Evolutionary conservation across 1,139 yeast genomes (phyloP), one percentile per base, ranked within the genome.

Genomic region (Taphrina communis): DNA sequence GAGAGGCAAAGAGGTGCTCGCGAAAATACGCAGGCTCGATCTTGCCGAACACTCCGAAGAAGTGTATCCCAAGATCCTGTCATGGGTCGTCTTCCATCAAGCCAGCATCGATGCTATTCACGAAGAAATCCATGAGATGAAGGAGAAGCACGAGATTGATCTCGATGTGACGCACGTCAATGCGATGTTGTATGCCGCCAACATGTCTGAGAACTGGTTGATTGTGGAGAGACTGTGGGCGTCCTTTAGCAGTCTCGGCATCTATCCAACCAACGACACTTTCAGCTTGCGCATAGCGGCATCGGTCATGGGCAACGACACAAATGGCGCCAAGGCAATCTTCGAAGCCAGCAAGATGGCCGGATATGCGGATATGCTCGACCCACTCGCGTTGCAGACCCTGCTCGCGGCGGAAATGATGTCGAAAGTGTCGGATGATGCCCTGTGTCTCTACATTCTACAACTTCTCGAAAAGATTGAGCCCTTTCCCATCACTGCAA

Each of bases 291-390:
- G 67, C 17, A 63, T 63, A 4, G 61, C 52, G 1, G 67, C 61
- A 11, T 44, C 52, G 6, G 42, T 55, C 61, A 55, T 42, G 46
- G 55, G 35, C 17, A 31, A 46, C 25, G 46, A 63, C 42, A 44
- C 51, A 4, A 17, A 31, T 19, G 17, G 21, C 6, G 67, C 67
- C 14, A 63, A 44, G 5, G 19, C 17, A 14, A 55, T 63, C 48
- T 63, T 63, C 36, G 61, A 35, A 48, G 61, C n/a, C 19, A 44
- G 61, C 41, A 31, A 53, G 38, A 44, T 35, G 7, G 53, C 67
- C 12, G 67, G 67, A 25, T 63, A 42, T 46, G 38, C 67, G 2
- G 61, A 63, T 14, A 44, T 63, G 67, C 56, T 63, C 51, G 67
- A 63, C 53, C 46, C 67, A 7, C 46, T 44, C 36, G 67, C 61